Evolutionary conservation across 23 red algal genomes (phyloP), one percentile per base, ranked within the genome.

Genomic region (Gracilaria domingensis): DNA sequence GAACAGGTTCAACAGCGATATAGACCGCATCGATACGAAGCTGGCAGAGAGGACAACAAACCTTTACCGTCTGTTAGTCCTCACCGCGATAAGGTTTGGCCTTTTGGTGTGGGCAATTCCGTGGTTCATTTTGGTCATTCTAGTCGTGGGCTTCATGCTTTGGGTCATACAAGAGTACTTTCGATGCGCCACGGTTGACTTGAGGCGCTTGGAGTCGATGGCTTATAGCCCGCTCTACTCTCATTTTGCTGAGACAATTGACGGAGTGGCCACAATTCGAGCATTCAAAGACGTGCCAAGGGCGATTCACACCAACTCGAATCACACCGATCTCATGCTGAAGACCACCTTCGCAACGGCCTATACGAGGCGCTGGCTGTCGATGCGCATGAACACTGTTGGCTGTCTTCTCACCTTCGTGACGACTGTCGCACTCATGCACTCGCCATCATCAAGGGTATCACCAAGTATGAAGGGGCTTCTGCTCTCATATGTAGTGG

Each of bases 241-340:
- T 39, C 93, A 99, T 53, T 99, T 99, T 69, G 76, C 61, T 48
- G 97, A 99, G 42, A 93, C 91, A 29, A 56, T 96, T 35, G 74
- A 58, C 53, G 97, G 97, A 39, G 74, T 96, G 24, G 66, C 51
- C 16, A 96, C 97, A 0, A 93, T 99, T 30, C 82, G 97, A 28
- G 97, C 97, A 47, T 95, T 81, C 67, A 87, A 80, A 53, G 77
- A 57, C 65, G n/a, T 66, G 49, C 18, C 57, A 11, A 55, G 80
- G 8, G 70, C 81, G 37, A 64, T 61, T 55, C 51, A 83, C 17
- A 48, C 62, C 72, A 76, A 69, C 59, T 42, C 81, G 36, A 34
- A 54, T 30, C 72, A 56, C 30, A 57, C 74, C 42, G 82, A 94
- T 67, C 70, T 37, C 17, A 94, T 76, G 45, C 28, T 66, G 7